Percentiles rank a stretch among this genome's conserved stretches.
phyloP scores from a whole-genome alignment of 768 basidiomycete genomes.

The Polyporus arcularius region DNA sequence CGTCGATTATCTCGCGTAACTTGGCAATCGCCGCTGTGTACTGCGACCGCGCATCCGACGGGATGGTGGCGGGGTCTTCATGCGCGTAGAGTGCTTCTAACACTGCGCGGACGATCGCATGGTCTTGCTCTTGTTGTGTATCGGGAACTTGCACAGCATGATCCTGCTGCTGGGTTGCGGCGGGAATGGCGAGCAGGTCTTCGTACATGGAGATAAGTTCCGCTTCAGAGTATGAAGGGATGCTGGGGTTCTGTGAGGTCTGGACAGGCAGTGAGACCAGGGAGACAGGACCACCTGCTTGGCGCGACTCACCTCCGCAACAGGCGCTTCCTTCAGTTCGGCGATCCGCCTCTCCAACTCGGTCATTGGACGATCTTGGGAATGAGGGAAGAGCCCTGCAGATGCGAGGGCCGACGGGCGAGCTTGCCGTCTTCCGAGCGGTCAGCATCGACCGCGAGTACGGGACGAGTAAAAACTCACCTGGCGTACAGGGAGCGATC shows the following conservation, averaged over 20 bases:
- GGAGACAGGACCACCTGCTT: background rate
- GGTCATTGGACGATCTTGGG: constrained; percentile 1
- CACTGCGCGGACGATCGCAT: constrained; percentile 33
- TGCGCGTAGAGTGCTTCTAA: constrained; percentile 35
- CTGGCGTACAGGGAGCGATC: constrained; percentile 6
- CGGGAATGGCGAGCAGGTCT: constrained; percentile 37
- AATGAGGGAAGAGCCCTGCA: constrained; percentile 1
- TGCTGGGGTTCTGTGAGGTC: background rate
- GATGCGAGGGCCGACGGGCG: background rate
- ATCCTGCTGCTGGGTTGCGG: constrained; percentile 5
- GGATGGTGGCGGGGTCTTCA: constrained; percentile 11
- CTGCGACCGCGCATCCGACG: constrained; percentile 4
- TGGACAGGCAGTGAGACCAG: background rate
- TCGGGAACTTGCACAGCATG: constrained; percentile 2
- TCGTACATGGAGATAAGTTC: constrained; percentile 43
- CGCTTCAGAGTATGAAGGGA: constrained; percentile 34
- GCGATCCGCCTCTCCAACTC: constrained; percentile 25
- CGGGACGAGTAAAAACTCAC: background rate
- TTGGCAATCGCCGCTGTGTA: constrained; percentile 9
- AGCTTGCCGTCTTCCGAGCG: background rate
- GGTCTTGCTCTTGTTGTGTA: constrained; percentile 12
- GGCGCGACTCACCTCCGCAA: constrained; percentile 9
- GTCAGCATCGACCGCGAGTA: background rate
- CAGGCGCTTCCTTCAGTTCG: constrained; percentile 17
- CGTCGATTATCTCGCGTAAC: constrained; percentile 14